Evolutionary conservation across 805 yeast genomes (phyloP), one percentile per base, ranked within the genome.

Genomic region (Jamesozyma spencerorum): DNA sequence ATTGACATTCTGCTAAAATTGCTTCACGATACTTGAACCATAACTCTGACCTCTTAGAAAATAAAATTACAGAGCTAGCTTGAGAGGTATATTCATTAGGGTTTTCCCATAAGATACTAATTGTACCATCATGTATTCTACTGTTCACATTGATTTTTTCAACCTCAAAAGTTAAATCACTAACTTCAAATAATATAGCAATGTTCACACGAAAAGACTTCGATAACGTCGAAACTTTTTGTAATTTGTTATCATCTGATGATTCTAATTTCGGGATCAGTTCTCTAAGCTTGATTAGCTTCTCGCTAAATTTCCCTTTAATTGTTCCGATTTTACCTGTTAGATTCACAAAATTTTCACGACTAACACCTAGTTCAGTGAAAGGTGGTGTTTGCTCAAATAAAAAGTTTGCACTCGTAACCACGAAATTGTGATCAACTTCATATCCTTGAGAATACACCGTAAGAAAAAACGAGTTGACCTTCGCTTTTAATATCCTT

Each of bases 261-360:
- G 30, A 26, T 14, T 34, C 29, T 11, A 43, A 30, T 11, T 36
- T 22, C 3, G 44, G 39, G 11, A 49, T 15, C 1, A 47, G 24
- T 1, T 46, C 45, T 20, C 44, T 40, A 3, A 54, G 17, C 31
- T 42, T 47, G 10, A 54, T 28, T 14, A 56, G 28, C 18, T 47
- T 48, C 26, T 55, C 57, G 36, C 48, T 50, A 19, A 54, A 42
- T 37, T 49, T 55, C 11, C 58, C 56, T 36, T 54, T 56, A 4
- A 55, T 33, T n/a, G 54, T 38, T 2, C 54, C 56, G 12, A 51
- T 14, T 15, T 37, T 55, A 4, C 54, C 52, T 0, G 56, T 47
- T 3, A 56, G 31, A 39, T 53, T 55, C 6, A 54, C 30, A 2
- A 48, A 32, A 11, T 35, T 45, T 15, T 55, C 59, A 14, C 42